These are phyloP conservation scores for Penicillium chermesinum DNA, from an alignment of 495 filamentous ascomycete species.

Conservation along the genomic window DNA sequence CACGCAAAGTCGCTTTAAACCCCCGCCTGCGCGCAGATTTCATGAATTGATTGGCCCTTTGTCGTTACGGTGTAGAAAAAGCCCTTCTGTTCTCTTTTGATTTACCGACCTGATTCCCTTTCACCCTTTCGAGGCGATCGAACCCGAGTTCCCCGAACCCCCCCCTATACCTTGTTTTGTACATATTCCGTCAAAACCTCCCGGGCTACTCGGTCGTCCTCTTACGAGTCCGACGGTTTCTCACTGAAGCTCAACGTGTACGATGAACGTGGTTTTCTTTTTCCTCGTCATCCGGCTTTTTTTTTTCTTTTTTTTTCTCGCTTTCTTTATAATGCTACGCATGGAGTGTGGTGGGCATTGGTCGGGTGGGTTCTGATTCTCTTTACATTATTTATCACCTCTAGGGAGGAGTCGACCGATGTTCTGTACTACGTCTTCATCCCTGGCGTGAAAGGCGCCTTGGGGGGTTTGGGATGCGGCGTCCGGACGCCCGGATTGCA, in stretches of 20 bases:
- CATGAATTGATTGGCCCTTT: slow-evolving; percentile 23
- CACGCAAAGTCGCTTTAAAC: slow-evolving; percentile 36
- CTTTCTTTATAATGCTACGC: slow-evolving; percentile 19
- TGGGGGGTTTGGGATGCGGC: slow-evolving; percentile 13
- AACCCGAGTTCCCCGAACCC: background rate
- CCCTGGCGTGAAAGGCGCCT: slow-evolving; percentile 10
- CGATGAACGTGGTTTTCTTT: slow-evolving; percentile 30
- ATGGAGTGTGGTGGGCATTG: slow-evolving; percentile 39
- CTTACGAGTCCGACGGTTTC: background rate
- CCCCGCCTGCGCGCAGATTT: slow-evolving; percentile 35
- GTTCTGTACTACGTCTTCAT: slow-evolving; percentile 10
- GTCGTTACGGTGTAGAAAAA: slow-evolving; percentile 23
- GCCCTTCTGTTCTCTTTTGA: slow-evolving; percentile 13
- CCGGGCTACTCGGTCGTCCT: slow-evolving; percentile 14
- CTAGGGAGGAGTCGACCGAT: slow-evolving; percentile 4
- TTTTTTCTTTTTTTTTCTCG: slow-evolving; percentile 13
- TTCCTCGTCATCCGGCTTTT: slow-evolving; percentile 18
- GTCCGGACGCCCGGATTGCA: slow-evolving; percentile 13
- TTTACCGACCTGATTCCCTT: background rate
- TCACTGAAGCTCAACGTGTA: slow-evolving; percentile 18
- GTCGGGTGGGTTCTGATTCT: slow-evolving; percentile 22
- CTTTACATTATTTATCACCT: slow-evolving; percentile 2
- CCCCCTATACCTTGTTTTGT: slow-evolving; percentile 8
- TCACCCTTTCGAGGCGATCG: slow-evolving; percentile 3
- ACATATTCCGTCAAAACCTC: slow-evolving; percentile 6